Base-by-base conservation (phyloP, 768 basidiomycete genomes). In the Solioccasus polychromus region DNA sequence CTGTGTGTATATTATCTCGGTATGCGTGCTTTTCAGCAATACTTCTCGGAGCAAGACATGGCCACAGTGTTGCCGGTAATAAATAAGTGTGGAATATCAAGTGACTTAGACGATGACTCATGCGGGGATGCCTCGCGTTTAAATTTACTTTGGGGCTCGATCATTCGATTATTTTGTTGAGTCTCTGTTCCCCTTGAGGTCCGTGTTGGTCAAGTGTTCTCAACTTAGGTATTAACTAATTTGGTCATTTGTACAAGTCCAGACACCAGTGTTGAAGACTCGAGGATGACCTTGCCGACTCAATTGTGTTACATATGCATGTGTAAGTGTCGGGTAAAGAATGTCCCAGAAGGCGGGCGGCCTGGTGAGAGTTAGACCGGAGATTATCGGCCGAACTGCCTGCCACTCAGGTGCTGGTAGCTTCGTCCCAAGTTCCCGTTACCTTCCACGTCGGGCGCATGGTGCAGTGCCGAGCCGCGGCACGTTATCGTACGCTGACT, bases 311-410 rank as follows among this genome's bases (percentile, higher is more conserved):
- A n/a, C n/a, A n/a, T n/a, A n/a, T n/a, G n/a, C n/a, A n/a, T n/a
- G n/a, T n/a, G n/a, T n/a, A n/a, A n/a, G n/a, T n/a, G n/a, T n/a
- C n/a, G n/a, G n/a, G 22, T 34, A 18, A 11, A 32, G 22, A 17
- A 17, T 30, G 10, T 12, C 8, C 3, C 17, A 19, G 23, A 20
- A 7, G 12, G 8, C 12, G 8, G 9, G 18, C 8, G 24, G 10
- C 11, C 19, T 41, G 32, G 17, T 39, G 17, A 11, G 17, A 19
- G 18, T 12, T 20, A 12, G 8, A 32, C 44, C 45, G 48, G 54
- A 35, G 12, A 25, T 18, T 5, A 6, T 35, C 51, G 54, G 57
- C 48, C 48, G 54, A 39, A 17, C 15, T 20, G 20, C 14, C 29
- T 30, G 15, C 28, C 3, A 8, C 12, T 39, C 26, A 14, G 42